Base-by-base conservation (phyloP, 352 stramenopile genomes). In the Globisporangium ultimum region DNA sequence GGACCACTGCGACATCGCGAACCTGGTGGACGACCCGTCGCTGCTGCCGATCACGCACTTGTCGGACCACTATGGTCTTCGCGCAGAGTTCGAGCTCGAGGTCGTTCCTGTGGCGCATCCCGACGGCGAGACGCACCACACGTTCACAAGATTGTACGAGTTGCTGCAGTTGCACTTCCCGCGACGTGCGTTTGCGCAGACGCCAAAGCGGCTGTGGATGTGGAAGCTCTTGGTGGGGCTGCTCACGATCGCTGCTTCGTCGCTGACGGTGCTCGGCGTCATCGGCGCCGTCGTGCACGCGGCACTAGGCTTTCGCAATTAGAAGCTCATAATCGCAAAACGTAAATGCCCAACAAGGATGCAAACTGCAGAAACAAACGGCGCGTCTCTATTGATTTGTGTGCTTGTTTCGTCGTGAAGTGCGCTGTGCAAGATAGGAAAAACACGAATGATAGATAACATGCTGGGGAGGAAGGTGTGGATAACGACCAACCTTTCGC, bases 11-110 rank as follows among this genome's bases (percentile, higher is more conserved):
- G 66, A 64, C 14, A 59, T 89, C 11, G 65, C 63, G 3, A 17
- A 43, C 13, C 51, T 60, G 38, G 34, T 55, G 18, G 48, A 53
- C 55, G 50, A 48, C 5, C 51, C 63, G 40, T 54, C 46, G 6
- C 53, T 60, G 32, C 49, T 90, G 49, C 81, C 84, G 18, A 80
- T 93, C 68, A 89, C 84, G 34, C 80, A 93, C 54, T 61, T 93
- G 61, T 93, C 84, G 6, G 84, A 93, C 53, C 84, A 93, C 55
- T 93, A 91, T 49, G 84, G 72, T 3, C 55, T 93, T 46, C 65
- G 62, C 11, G 76, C 76, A 1, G 64, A 78, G 32, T 88, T 93
- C 51, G 52, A 68, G 52, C 59, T 93, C 5, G 67, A 86, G 57
- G 67, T 71, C 20, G 58, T 67, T 12, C 63, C 61, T 0, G 59